phyloP scores from a whole-genome alignment of 2,329 filamentous ascomycete species.

The Dactylellina sp. region DNA sequence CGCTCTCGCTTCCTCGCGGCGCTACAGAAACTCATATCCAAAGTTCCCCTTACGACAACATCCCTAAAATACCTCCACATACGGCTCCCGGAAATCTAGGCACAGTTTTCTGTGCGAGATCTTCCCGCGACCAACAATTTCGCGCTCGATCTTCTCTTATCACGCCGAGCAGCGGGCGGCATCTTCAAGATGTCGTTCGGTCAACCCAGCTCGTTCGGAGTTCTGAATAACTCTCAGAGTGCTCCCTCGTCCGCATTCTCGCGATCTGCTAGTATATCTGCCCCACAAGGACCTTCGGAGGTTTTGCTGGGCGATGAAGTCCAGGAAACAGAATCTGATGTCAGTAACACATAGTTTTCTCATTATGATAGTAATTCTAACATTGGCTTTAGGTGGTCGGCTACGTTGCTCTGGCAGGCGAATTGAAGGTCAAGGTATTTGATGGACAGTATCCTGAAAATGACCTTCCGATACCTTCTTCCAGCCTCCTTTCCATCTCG shows the following conservation, averaged over 20 bases:
- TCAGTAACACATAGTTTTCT: conserved; percentile 63
- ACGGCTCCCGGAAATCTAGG: conserved; percentile 4
- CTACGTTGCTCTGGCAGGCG: conserved; percentile 82
- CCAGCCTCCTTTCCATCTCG: conserved; percentile 86
- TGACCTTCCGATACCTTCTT: conserved; percentile 77
- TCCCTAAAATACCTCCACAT: background rate
- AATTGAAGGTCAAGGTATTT: conserved; percentile 84
- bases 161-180: conserved; percentile 20
- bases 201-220: conserved; percentile 58
- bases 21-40: conserved; percentile 8
- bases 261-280: conserved; percentile 41
- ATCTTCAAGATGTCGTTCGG: conserved; percentile 58
- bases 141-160: background rate
- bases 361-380: conserved; percentile 13
- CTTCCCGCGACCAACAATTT: background rate
- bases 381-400: conserved; percentile 73
- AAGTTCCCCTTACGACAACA: conserved; percentile 4
- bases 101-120: background rate
- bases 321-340: conserved; percentile 83
- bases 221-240: conserved; percentile 58
- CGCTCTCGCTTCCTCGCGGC: background rate
- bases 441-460: conserved; percentile 75
- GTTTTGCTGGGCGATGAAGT: conserved; percentile 58
- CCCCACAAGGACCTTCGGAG: conserved; percentile 56
- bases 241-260: conserved; percentile 47